Conservation (phyloP, 257 asterid species). For the Solanum infundibuliforme region DNA sequence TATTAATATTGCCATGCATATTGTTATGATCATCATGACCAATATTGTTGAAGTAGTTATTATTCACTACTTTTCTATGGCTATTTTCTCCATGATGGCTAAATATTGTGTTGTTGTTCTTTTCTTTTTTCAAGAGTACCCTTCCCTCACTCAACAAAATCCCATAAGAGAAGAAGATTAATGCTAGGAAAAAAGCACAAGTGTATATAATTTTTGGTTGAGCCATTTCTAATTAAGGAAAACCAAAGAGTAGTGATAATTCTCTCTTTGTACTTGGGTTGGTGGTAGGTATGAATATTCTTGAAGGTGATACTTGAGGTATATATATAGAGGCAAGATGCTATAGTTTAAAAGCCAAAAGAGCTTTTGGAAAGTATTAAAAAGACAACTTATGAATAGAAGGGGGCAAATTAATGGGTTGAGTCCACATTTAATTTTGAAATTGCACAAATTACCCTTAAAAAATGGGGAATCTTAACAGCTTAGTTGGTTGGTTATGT, state of each 20-base stretch:
- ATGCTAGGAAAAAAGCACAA: conserved; percentile 4
- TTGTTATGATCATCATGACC: background rate
- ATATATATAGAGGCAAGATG: background rate
- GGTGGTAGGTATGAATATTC: background rate
- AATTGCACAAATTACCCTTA: background rate
- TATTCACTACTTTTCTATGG: background rate
- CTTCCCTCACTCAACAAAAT: conserved; percentile 3
- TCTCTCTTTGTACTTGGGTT: background rate
- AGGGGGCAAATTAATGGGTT: background rate
- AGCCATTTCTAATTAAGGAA: background rate
- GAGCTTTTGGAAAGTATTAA: background rate
- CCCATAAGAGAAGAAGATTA: conserved; percentile 1
- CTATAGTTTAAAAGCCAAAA: background rate
- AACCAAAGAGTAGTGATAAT: background rate
- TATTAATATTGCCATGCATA: background rate
- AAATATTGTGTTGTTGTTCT: background rate
- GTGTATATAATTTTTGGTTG: background rate
- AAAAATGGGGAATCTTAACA: too few relatives aligned
- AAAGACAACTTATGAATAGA: background rate
- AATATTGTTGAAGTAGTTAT: background rate
- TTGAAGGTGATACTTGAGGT: background rate
- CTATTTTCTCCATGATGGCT: background rate
- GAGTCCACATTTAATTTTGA: background rate
- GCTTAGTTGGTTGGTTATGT: background rate
- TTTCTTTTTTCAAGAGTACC: background rate